phyloP scores from a whole-genome alignment of 257 asterid genomes.

The Ilex asprella region DNA sequence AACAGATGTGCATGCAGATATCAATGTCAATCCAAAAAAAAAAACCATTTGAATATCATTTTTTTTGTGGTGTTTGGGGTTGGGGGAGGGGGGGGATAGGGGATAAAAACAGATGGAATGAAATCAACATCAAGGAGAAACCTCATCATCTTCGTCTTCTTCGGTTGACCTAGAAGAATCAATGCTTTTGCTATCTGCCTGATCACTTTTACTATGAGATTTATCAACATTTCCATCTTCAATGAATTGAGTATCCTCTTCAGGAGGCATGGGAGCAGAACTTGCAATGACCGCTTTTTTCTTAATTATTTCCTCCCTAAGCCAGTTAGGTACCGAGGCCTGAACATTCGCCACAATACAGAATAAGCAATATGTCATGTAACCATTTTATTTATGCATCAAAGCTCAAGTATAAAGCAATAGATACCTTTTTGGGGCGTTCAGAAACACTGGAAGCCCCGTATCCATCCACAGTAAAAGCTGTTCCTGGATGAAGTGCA shows the following conservation, averaged over 20 bases:
- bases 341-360: conserved; percentile 28
- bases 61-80: conserved; percentile 1
- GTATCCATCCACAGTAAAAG: conserved; percentile 66
- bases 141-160: conserved; percentile 85
- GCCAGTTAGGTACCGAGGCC: conserved; percentile 99
- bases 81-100: no score
- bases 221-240: conserved; percentile 60
- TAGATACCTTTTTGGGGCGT: conserved; percentile 82
- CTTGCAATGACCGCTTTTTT: conserved; percentile 72
- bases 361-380: not conserved
- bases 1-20: not conserved
- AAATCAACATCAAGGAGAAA: conserved; percentile 10
- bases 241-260: conserved; percentile 46
- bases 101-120: not conserved
- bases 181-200: conserved; percentile 56
- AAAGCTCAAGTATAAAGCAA: not conserved
- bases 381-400: no score
- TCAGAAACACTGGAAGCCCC: conserved; percentile 45
- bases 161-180: conserved; percentile 71
- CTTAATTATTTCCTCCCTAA: conserved; percentile 92
- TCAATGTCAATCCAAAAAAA: conserved; percentile 5
- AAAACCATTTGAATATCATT: not conserved
- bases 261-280: conserved; percentile 35
- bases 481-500: conserved; percentile 41
- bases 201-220: conserved; percentile 53